Evolutionary conservation across 345 rosid species (phyloP).

Genomic region (Excoecaria cochinchinensis): DNA sequence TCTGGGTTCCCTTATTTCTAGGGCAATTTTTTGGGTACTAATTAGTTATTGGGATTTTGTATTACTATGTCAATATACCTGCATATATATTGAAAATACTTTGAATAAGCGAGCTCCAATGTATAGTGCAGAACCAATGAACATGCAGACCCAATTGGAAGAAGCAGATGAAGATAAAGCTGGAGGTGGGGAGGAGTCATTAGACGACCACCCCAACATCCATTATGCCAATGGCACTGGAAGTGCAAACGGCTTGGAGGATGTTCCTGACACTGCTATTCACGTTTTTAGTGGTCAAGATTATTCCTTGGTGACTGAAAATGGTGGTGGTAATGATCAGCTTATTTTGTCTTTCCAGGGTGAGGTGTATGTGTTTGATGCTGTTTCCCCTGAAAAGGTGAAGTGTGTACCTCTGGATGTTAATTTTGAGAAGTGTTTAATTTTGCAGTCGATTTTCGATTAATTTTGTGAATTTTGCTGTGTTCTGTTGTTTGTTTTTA

Average conservation of each 20-base stretch:
- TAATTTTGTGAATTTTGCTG: conserved; percentile 7
- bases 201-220: conserved; percentile 33
- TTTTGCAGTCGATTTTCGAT: conserved; percentile 11
- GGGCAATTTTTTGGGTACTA: not conserved
- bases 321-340: conserved; percentile 32
- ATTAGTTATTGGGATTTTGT: not conserved
- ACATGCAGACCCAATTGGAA: conserved; percentile 17
- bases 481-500: not conserved
- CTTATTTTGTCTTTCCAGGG: conserved; percentile 51
- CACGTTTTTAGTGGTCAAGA: conserved; percentile 22
- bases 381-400: conserved; percentile 50
- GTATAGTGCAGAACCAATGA: conserved; percentile 27
- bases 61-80: not conserved
- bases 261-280: conserved; percentile 16
- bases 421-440: not conserved
- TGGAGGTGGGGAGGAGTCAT: conserved; percentile 34
- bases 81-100: conserved; percentile 19
- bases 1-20: not conserved
- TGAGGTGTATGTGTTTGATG: conserved; percentile 49
- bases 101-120: conserved; percentile 19
- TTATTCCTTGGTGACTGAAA: conserved; percentile 15
- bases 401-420: not conserved
- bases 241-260: conserved; percentile 20
- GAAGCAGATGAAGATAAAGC: conserved; percentile 24
- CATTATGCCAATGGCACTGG: conserved; percentile 27